These are phyloP conservation scores for Gossypium gossypioides DNA, from an alignment of 441 rosid genomes.

Conservation along the genomic window DNA sequence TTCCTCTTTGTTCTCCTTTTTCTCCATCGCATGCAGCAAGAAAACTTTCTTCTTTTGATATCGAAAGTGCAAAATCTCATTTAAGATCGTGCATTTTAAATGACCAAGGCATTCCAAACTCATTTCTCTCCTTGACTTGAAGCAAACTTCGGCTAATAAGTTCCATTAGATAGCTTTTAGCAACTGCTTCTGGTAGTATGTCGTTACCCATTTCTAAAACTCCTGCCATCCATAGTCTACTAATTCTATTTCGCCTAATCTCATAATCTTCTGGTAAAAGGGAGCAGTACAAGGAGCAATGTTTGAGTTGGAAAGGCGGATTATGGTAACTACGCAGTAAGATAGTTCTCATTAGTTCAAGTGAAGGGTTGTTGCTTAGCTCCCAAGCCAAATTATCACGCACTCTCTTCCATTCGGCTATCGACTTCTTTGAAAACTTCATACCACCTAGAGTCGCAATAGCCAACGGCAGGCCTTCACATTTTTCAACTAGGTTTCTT, in stretches of 20 bases:
- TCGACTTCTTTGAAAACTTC: neutral
- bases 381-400: slow-evolving; percentile 22
- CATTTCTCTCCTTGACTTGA: slow-evolving; percentile 7
- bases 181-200: slow-evolving; percentile 22
- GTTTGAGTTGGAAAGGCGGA: slow-evolving; percentile 23
- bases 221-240: slow-evolving; percentile 31
- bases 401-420: neutral
- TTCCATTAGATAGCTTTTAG: slow-evolving; percentile 25
- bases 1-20: neutral
- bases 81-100: slow-evolving; percentile 34
- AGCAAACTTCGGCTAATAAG: slow-evolving; percentile 31
- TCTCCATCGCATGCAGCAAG: slow-evolving; percentile 17
- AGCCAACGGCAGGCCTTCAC: slow-evolving; percentile 24
- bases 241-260: slow-evolving; percentile 20
- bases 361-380: slow-evolving; percentile 21
- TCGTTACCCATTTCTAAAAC: slow-evolving; percentile 20
- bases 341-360: slow-evolving; percentile 22
- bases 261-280: slow-evolving; percentile 25
- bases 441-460: slow-evolving; percentile 34
- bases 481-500: slow-evolving; percentile 4
- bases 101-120: slow-evolving; percentile 22
- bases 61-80: slow-evolving; percentile 20
- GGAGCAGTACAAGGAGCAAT: slow-evolving; percentile 31
- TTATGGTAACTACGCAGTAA: slow-evolving; percentile 30
- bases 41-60: slow-evolving; percentile 21